phyloP scores from a whole-genome alignment of 1,284 basidiomycete species.

The Pterula multifida region DNA sequence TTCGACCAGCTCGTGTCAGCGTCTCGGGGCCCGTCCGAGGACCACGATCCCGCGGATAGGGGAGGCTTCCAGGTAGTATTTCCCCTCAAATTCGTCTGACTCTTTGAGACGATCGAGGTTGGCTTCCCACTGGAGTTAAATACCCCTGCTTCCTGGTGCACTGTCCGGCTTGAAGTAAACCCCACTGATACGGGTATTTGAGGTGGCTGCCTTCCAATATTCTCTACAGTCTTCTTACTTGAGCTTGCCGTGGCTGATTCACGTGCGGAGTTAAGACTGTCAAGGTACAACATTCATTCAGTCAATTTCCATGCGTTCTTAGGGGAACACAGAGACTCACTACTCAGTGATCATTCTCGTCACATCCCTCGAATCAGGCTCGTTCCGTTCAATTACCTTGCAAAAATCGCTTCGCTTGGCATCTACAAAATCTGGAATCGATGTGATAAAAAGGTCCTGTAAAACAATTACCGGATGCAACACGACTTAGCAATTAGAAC shows the following conservation, averaged over 20 bases:
- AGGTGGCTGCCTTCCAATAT: background rate
- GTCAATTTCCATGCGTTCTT: no score
- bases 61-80: background rate
- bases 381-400: background rate
- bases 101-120: no score
- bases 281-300: no score
- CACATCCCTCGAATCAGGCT: background rate
- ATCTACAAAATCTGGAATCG: background rate
- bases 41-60: background rate
- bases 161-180: background rate
- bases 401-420: background rate
- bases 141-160: background rate
- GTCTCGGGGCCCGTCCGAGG: background rate
- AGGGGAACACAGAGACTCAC: no score
- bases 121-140: background rate
- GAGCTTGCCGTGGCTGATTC: no score
- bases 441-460: background rate
- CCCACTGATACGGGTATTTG: background rate
- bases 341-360: background rate
- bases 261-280: no score
- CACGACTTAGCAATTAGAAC: conserved; percentile 1
- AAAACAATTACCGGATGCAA: background rate
- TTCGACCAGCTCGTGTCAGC: background rate
- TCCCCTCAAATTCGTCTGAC: no score
- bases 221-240: no score